These are phyloP conservation scores for Tulasnella sp. DNA, from an alignment of 768 basidiomycete genomes.

Conservation along the genomic window DNA sequence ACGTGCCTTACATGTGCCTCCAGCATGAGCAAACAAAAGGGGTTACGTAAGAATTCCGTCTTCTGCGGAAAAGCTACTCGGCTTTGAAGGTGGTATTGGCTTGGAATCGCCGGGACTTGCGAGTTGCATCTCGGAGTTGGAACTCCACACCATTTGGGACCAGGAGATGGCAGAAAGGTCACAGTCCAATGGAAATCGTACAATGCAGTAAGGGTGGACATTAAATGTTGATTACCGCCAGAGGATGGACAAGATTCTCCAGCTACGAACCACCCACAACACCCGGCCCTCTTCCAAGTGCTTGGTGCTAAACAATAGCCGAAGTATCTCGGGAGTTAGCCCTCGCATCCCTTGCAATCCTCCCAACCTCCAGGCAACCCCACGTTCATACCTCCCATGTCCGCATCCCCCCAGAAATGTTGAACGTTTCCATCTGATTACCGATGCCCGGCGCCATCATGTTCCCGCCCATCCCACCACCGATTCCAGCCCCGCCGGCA, in stretches of 20 bases:
- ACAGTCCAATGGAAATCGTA: too few species aligned
- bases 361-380: not conserved
- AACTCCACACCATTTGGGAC: too few species aligned
- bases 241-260: not conserved
- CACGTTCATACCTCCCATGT: slow-evolving; percentile 12
- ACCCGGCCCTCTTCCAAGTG: not conserved
- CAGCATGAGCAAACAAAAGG: too few species aligned
- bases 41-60: too few species aligned
- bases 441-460: not conserved
- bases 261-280: not conserved
- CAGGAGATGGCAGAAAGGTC: too few species aligned
- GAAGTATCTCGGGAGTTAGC: slow-evolving; percentile 13
- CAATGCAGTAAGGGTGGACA: not conserved
- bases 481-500: not conserved
- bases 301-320: not conserved
- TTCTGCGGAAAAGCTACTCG: too few species aligned
- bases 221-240: too few species aligned
- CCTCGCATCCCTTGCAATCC: slow-evolving; percentile 1
- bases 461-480: not conserved
- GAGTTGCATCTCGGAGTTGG: too few species aligned
- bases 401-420: slow-evolving; percentile 17
- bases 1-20: too few species aligned
- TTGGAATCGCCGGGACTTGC: too few species aligned
- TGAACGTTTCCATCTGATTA: not conserved
- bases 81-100: too few species aligned